These are phyloP conservation scores for Kluyveromyces sp. DNA, from an alignment of 1,139 yeast genomes.

Conservation along the genomic window DNA sequence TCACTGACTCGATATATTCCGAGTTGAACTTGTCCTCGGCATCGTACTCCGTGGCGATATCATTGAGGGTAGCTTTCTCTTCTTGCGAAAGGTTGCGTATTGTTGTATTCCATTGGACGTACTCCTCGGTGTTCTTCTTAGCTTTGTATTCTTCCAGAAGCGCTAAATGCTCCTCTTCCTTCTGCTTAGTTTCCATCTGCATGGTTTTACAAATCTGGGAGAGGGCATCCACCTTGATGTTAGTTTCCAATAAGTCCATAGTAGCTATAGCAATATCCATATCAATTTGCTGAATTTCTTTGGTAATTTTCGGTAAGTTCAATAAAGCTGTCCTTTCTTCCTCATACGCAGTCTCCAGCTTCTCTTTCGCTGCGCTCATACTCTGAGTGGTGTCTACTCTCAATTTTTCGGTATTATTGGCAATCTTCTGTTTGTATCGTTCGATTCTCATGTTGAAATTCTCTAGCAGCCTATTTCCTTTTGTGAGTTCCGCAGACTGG, in stretches of 20 bases:
- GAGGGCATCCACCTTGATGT: slow-evolving; percentile 6
- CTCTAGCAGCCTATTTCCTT: background rate
- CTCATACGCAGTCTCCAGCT: background rate
- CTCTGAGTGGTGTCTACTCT: background rate
- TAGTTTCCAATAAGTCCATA: slow-evolving; percentile 3
- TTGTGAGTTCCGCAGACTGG: background rate
- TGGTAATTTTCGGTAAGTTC: background rate
- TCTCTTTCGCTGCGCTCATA: background rate
- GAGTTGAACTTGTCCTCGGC: slow-evolving; percentile 41
- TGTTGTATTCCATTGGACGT: slow-evolving; percentile 37
- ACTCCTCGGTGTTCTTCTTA: slow-evolving; percentile 42
- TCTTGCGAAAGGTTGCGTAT: slow-evolving; percentile 39
- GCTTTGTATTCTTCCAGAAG: slow-evolving; percentile 32
- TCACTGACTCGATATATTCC: slow-evolving; percentile 28
- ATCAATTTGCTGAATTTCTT: slow-evolving; percentile 1
- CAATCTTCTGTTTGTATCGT: background rate
- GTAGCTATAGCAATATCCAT: slow-evolving; percentile 5
- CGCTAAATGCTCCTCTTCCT: slow-evolving; percentile 23
- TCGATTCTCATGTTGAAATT: background rate
- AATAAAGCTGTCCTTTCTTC: background rate
- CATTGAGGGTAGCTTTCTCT: slow-evolving; percentile 38
- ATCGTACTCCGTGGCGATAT: slow-evolving; percentile 41
- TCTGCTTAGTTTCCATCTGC: slow-evolving; percentile 36
- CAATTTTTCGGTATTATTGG: background rate
- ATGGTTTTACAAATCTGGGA: slow-evolving; percentile 1